Evolutionary conservation across 1,284 basidiomycete genomes (phyloP), one percentile per base, ranked within the genome.

Genomic region (Ceratobasidium theobromae): DNA sequence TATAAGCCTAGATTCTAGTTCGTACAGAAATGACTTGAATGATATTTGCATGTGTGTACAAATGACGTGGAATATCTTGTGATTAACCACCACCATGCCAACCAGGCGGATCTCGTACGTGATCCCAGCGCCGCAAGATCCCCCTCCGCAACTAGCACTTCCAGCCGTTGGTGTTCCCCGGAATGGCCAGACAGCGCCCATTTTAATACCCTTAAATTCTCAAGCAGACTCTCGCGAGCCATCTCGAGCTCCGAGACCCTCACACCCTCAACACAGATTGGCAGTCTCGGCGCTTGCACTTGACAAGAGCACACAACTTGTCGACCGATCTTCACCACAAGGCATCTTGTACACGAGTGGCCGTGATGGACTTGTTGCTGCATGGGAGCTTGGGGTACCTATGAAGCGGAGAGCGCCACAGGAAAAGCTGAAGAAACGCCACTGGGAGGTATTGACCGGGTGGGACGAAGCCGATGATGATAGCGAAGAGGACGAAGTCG

Each of bases 271-370:
- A 28, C 95, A 98, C 76, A 85, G 92, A n/a, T 84, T 97, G 0
- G 90, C 91, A 4, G 86, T 96, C 14, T 85, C 90, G 0, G 88
- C 90, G 0, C 83, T 98, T 35, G 95, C 91, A 0, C 79, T 98
- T 40, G 95, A 98, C 77, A 82, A 85, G 0, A 87, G 89, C 0
- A 97, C 95, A 0, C 81, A 85, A 45, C 80, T 97, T 3, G 75
- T 81, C 16, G 87, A 86, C 5, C 79, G 79, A 16, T 67, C 74
- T 21, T 73, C 79, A 4, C 95, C 96, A 0, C 86, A 89, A 70
- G 96, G 97, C 1, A 96, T 99, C 53, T 79, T 99, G 8, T 98
- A 98, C 75, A 89, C 93, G 0, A 95, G 90, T 28, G 95, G 94
- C 9, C 81, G 95, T 57, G 96, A 99, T 78, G 96, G 97, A 0